Base-by-base conservation (phyloP, 129 eudicot species). In the Escallonia rubra region DNA sequence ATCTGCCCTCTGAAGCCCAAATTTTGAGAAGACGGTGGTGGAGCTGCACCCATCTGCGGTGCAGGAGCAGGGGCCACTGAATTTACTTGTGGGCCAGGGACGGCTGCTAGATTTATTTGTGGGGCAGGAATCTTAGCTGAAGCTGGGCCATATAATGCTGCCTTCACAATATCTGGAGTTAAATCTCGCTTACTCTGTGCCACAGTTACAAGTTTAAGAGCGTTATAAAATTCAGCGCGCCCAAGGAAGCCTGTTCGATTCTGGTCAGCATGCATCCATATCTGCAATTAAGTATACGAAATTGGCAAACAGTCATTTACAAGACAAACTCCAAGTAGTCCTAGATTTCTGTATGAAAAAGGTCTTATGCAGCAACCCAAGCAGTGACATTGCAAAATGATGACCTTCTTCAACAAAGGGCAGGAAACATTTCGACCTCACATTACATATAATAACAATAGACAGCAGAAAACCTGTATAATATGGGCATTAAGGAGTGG, bases 211-310 rank as follows among this genome's bases (percentile, higher is more conserved):
- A 92, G 95, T 78, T 86, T 92, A 61, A 92, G 96, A 42, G 95
- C 95, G 76, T 92, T 92, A 74, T 77, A 88, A 75, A 92, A 92
- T 73, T 88, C 98, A 53, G 76, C 80, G 58, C 97, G 97, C 16
- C 96, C 88, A 75, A 91, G 97, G 65, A 72, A 87, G 43, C 97
- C 97, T 68, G 80, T 83, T 61, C 79, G 90, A 66, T 76, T 85
- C 78, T 85, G 93, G 73, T 91, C 97, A 70, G 98, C 98, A 77
- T 85, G 83, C 81, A 64, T 84, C 98, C 98, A 92, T 83, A 92
- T 88, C 98, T 92, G 89, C 80, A 85, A 70, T 55, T 55, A 76
- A 68, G 66, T 54, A 53, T 40, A 61, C 64, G 40, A 48, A 47
- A 23, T 23, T 23, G 34, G 34, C 34, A 23, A 23, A 23, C 34